Conservation (phyloP, 768 basidiomycete genomes). For the Leccinum imitatum region DNA sequence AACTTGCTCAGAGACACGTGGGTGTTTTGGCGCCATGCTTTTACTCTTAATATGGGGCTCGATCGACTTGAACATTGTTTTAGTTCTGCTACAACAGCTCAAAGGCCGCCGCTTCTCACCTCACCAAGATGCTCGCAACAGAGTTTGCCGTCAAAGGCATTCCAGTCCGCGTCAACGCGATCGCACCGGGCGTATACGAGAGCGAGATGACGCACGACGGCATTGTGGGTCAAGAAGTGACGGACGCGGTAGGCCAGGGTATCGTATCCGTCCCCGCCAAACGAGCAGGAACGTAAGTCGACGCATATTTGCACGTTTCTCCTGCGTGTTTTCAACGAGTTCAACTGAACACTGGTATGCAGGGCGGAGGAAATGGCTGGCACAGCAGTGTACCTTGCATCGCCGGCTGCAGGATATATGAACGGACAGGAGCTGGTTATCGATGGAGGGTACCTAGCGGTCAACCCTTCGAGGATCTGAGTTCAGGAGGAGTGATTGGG, state of each 20-base stretch:
- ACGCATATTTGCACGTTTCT: background rate
- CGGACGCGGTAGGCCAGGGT: conserved; percentile 58
- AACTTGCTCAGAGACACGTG: conserved; percentile 75
- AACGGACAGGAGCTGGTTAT: conserved; percentile 78
- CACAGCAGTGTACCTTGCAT: conserved; percentile 73
- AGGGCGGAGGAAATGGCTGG: conserved; percentile 77
- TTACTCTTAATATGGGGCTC: background rate
- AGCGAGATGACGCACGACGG: conserved; percentile 70
- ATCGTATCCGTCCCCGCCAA: conserved; percentile 60
- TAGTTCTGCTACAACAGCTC: conserved; percentile 83
- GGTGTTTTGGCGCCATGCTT: conserved; percentile 24
- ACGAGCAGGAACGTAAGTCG: conserved; percentile 66
- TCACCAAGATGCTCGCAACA: conserved; percentile 76
- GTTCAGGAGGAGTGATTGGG: background rate
- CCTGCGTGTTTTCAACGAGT: background rate
- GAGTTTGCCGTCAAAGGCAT: conserved; percentile 70
- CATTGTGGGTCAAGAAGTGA: conserved; percentile 45
- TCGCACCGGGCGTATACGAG: conserved; percentile 74
- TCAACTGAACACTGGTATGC: conserved; percentile 2
- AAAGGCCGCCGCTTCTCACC: conserved; percentile 73
- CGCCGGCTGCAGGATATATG: conserved; percentile 68
- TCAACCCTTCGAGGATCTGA: conserved; percentile 61
- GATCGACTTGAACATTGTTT: background rate
- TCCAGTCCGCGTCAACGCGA: conserved; percentile 68
- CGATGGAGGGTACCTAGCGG: conserved; percentile 72